Evolutionary conservation across 768 basidiomycete species (phyloP), one percentile per base, ranked within the genome.

Genomic region (Tricholoma hemisulphureum): DNA sequence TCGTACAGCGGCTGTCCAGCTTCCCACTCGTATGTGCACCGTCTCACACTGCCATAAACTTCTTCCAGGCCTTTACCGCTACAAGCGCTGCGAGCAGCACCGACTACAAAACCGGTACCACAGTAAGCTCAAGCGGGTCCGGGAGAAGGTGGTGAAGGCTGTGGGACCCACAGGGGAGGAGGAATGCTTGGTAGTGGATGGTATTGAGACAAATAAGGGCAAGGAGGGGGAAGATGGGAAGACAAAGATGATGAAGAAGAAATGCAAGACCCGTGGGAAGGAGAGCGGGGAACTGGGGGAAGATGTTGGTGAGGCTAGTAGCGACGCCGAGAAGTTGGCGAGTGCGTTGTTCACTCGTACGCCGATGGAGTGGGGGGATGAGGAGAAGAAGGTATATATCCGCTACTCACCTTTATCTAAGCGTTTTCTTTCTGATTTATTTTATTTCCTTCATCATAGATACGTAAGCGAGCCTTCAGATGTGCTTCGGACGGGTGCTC

Each of bases 21-120:
- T 73, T 9, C 73, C 78, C 3, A 68, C 74, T 6, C 79, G 81
- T 13, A 81, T 83, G 77, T 83, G 82, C 61, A 83, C 80, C 6
- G 81, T 84, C 20, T 82, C 80, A 24, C 83, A 83, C 62, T 84
- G 83, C 54, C 80, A 81, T 65, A 75, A 75, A 50, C 69, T 83
- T 43, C 74, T 84, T 2, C 78, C 80, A 0, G 75, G 74, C 0
- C 67, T 71, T 23, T 82, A 83, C 65, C 69, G 72, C 11, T 84
- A 70, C 66, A 80, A 82, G 55, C 79, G 81, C 31, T 84, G 83
- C 67, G 83, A 83, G 59, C 75, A 78, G 57, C 83, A 84, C 55
- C 75, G 82, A 2, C 59, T 80, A n/a, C 83, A 83, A 66, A 83
- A 83, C 57, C 73, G 82, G 43, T 74, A 78, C 55, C 81, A 83